phyloP scores from a whole-genome alignment of 2,329 filamentous ascomycete genomes.

The Mollisiaceae sp. region DNA sequence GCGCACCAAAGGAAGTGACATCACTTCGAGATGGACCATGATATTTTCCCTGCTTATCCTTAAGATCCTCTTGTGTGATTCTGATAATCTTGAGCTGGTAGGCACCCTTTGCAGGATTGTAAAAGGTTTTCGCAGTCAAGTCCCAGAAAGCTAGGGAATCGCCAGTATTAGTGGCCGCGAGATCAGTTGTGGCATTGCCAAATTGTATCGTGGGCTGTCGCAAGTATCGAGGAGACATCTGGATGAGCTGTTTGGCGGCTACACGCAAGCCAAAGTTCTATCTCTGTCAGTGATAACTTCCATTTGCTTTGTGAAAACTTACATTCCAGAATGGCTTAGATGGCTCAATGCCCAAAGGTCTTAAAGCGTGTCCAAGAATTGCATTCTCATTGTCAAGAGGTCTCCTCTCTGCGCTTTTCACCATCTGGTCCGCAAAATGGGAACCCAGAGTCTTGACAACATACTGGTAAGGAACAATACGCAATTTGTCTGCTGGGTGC shows the following conservation, averaged over 20 bases:
- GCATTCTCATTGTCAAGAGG: background rate
- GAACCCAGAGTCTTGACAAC: constrained; percentile 1
- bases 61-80: background rate
- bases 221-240: background rate
- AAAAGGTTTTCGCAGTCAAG: background rate
- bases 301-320: background rate
- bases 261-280: background rate
- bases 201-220: background rate
- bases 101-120: background rate
- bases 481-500: constrained; percentile 22
- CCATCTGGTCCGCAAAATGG: background rate
- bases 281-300: background rate
- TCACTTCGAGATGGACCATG: background rate
- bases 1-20: background rate
- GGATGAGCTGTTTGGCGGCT: background rate
- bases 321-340: background rate
- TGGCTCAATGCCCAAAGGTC: background rate
- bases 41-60: background rate
- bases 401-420: background rate
- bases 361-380: background rate
- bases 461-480: constrained; percentile 18
- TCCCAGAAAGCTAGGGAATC: background rate
- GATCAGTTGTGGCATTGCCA: background rate
- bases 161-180: background rate
- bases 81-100: background rate